These are phyloP conservation scores for Saccharomycopsis fibuligera DNA, from an alignment of 805 yeast species.

Conservation along the genomic window DNA sequence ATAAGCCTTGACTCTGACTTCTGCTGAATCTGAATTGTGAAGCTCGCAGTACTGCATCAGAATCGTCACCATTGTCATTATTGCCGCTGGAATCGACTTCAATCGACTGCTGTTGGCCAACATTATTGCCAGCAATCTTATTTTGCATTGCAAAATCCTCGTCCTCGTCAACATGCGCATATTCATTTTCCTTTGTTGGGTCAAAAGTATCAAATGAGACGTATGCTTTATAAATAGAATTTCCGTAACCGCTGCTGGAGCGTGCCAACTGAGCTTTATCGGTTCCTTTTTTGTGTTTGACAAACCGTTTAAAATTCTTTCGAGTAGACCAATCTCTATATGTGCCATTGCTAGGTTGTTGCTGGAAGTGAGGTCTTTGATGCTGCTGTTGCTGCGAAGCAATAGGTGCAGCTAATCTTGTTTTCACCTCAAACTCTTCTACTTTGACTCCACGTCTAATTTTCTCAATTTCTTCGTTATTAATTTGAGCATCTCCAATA, in stretches of 20 bases:
- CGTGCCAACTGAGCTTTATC: no score
- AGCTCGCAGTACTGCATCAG: background rate
- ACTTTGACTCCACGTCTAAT: slow-evolving; percentile 1
- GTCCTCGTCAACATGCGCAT: background rate
- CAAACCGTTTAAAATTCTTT: slow-evolving; percentile 10
- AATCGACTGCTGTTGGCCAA: background rate
- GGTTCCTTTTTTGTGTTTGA: background rate
- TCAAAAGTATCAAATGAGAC: slow-evolving; percentile 4
- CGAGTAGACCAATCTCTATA: slow-evolving; percentile 6
- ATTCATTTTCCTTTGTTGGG: background rate
- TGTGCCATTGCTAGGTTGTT: background rate
- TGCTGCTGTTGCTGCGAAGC: no score
- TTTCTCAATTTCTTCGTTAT: slow-evolving; percentile 4
- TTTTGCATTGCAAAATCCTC: slow-evolving; percentile 1
- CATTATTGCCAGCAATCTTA: background rate
- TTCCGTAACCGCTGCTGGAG: background rate
- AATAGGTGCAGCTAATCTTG: background rate
- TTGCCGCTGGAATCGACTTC: background rate
- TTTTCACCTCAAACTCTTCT: background rate
- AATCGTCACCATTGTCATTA: background rate
- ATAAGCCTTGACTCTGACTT: no score
- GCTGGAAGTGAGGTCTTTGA: background rate
- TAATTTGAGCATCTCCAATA: background rate
- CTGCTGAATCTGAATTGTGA: background rate
- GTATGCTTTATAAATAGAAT: background rate